Base-by-base conservation (phyloP, 108 stramenopile genomes). In the Pseudonitzschia delicatissima region DNA sequence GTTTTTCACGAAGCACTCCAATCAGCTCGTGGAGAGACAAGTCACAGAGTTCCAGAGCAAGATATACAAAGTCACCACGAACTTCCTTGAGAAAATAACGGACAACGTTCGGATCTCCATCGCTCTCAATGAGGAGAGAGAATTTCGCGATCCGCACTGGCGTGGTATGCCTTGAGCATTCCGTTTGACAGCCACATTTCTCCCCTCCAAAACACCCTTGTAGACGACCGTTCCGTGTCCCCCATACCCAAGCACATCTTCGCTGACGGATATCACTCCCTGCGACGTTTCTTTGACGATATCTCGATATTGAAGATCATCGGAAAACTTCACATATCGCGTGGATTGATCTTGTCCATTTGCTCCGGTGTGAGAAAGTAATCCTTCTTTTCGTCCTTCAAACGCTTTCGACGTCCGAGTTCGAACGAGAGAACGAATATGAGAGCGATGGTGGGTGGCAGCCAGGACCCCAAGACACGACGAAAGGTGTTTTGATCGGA, bases 171-270 rank as follows among this genome's bases (percentile, higher is more conserved):
- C 34, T 82, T 82, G 26, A 98, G 80, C 92, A 98, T 88, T 61
- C n/a, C 97, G 84, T 70, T 98, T 98, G 33, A 98, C 97, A 18
- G 97, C 97, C 36, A 98, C 95, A 23, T 84, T 72, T 11, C 96
- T 76, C 33, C 92, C 90, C 32, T 97, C 93, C 51, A 98, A 74
- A 36, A 76, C 55, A 7, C 97, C 97, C 73, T 86, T 84, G 69
- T 93, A 97, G 1, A 98, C 96, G 13, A 97, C 94, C 7, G 97
- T 98, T n/a, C 97, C 97, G 68, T 96, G 95, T 5, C 93, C 91
- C 0, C 97, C 97, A 73, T 87, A 95, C 7, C 97, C 97, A 8
- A 98, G 78, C 36, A 80, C 83, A 25, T 95, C 91, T 15, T 77
- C 76, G 8, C 91, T 86, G n/a, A 98, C 90, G 57, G 86, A 82